Evolutionary conservation across 495 filamentous ascomycete genomes (phyloP).

Genomic region (Penicillium atrosanguineum): DNA sequence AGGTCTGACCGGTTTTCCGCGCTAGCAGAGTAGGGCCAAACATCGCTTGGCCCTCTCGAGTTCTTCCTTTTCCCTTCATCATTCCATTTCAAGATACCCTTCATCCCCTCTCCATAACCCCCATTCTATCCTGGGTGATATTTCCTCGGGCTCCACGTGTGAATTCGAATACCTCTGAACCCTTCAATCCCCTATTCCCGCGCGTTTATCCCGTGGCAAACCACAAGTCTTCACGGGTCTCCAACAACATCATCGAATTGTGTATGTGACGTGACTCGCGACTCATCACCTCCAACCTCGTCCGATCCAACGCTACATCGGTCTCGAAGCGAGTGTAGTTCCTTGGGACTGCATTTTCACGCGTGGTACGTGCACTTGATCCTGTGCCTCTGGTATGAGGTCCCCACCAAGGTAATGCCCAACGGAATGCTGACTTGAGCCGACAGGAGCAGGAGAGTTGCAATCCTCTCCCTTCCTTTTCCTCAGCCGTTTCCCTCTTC

Average conservation of each 20-base stretch:
- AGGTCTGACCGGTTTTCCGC: conserved; percentile 40
- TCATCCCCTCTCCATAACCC: conserved; percentile 14
- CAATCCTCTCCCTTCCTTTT: conserved; percentile 29
- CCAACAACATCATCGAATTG: conserved; percentile 30
- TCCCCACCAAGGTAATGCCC: conserved; percentile 38
- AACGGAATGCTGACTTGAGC: conserved; percentile 44
- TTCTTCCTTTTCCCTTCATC: conserved; percentile 39
- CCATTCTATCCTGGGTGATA: conserved; percentile 4
- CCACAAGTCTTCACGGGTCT: conserved; percentile 22
- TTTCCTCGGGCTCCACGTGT: conserved; percentile 14
- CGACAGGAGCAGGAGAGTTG: conserved; percentile 26
- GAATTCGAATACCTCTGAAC: conserved; percentile 11
- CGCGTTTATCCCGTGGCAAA: conserved; percentile 25
- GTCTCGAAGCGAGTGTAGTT: conserved; percentile 29
- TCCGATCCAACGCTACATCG: conserved; percentile 8
- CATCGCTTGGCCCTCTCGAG: conserved; percentile 44
- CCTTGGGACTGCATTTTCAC: conserved; percentile 36
- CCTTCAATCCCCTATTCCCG: conserved; percentile 14
- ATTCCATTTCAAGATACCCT: conserved; percentile 42
- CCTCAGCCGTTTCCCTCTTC: conserved; percentile 28
- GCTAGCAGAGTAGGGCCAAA: conserved; percentile 51
- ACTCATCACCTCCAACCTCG: conserved; percentile 17
- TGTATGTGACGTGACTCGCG: conserved; percentile 22
- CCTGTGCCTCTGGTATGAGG: conserved; percentile 35
- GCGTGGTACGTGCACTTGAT: conserved; percentile 43